Evolutionary conservation across 495 filamentous ascomycete species (phyloP), one percentile per base, ranked within the genome.

Genomic region (Hypoxylon fragiforme): DNA sequence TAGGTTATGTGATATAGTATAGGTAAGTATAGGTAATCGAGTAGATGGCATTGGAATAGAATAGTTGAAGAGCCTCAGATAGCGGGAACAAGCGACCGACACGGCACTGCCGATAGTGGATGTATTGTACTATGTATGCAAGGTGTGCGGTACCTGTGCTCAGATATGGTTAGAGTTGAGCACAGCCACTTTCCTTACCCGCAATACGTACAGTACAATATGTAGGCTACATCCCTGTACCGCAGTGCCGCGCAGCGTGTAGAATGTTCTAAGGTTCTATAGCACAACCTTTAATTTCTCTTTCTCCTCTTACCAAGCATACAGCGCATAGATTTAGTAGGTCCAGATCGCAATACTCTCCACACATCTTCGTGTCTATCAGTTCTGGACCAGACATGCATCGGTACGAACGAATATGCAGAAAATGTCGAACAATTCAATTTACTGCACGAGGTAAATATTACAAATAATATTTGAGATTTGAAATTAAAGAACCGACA

Each of bases 111-210:
- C 57, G 57, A 60, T 11, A n/a, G n/a, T n/a, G n/a, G n/a, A n/a
- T n/a, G n/a, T n/a, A n/a, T n/a, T n/a, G n/a, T n/a, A n/a, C n/a
- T n/a, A 57, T 41, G 13, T 21, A 13, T 20, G 7, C 15, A 19
- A 47, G 24, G 24, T 59, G 57, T 14, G 50, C 54, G 50, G 57
- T 55, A 61, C 57, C 28, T 51, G 24, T 28, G 28, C 14, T 34
- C 24, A 14, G 18, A 46, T 5, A 20, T 19, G n/a, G n/a, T n/a
- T n/a, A n/a, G n/a, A n/a, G n/a, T n/a, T n/a, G n/a, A 21, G 42
- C 57, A 55, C 51, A 61, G 57, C 57, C 57, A 55, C 51, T 20
- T 41, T 55, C 24, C 1, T n/a, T 31, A 34, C n/a, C n/a, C n/a
- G n/a, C n/a, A n/a, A n/a, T n/a, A n/a, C n/a, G n/a, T n/a, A n/a